Evolutionary conservation across 2,329 filamentous ascomycete genomes (phyloP).

Genomic region (Cladorrhinum sp.): DNA sequence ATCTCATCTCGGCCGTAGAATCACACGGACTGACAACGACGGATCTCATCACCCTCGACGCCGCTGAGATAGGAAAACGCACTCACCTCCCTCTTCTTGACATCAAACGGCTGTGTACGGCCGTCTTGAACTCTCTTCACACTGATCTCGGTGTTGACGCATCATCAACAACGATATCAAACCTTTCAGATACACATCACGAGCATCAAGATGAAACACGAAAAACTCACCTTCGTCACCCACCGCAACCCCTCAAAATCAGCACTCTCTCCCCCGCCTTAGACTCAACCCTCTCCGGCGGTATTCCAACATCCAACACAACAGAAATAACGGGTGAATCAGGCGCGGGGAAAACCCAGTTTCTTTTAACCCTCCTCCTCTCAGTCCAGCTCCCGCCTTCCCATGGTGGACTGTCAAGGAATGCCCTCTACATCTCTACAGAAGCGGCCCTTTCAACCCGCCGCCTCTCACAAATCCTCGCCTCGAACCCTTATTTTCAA

Average conservation of each 20-base stretch:
- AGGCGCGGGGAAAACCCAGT: constrained; percentile 91
- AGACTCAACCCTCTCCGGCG: constrained; percentile 69
- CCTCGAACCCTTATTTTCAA: constrained; percentile 59
- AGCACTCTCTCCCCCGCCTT: constrained; percentile 76
- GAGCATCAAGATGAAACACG: constrained; percentile 15
- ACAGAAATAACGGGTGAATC: constrained; percentile 92
- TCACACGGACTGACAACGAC: constrained; percentile 71
- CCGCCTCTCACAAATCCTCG: constrained; percentile 76
- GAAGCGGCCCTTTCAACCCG: constrained; percentile 81
- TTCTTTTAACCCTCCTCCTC: constrained; percentile 81
- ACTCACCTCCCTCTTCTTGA: constrained; percentile 79
- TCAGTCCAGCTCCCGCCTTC: constrained; percentile 77
- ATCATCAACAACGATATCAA: neutral
- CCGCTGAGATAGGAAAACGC: constrained; percentile 78
- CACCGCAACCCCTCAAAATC: constrained; percentile 45
- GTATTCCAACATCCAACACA: constrained; percentile 75
- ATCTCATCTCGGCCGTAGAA: constrained; percentile 78
- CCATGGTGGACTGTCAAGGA: constrained; percentile 60
- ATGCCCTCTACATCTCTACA: constrained; percentile 91
- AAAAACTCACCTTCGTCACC: neutral
- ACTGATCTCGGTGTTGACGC: constrained; percentile 48
- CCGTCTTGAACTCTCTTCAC: constrained; percentile 66
- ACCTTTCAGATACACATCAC: no score
- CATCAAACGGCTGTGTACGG: constrained; percentile 68
- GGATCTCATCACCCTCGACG: constrained; percentile 82